Percentiles rank a stretch among this genome's conserved stretches.
These are phyloP conservation scores for Hirsutella minnesotensis DNA, from an alignment of 2,329 filamentous ascomycete species.

Conservation along the genomic window DNA sequence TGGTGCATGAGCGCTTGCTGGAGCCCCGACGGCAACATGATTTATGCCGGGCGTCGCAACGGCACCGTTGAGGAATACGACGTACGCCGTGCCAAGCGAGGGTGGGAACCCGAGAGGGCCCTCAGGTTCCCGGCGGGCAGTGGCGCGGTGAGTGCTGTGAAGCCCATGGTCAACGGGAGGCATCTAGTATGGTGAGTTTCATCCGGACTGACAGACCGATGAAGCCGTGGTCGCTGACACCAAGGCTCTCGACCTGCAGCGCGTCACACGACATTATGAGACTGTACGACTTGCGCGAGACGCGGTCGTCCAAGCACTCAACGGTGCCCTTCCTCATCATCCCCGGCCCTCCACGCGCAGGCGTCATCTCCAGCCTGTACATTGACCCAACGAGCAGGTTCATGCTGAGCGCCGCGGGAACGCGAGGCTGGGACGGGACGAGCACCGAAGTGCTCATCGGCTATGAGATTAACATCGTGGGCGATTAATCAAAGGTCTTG, in stretches of 20 bases:
- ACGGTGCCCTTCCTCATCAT: conserved; percentile 93
- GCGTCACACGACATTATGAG: conserved; percentile 89
- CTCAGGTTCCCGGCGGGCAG: conserved; percentile 85
- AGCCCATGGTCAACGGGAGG: conserved; percentile 83
- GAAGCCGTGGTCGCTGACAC: conserved; percentile 18
- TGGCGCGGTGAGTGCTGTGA: conserved; percentile 77
- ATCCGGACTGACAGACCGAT: too few species aligned
- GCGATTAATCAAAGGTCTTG: not conserved
- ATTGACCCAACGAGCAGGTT: conserved; percentile 80
- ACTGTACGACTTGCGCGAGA: conserved; percentile 74
- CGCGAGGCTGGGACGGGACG: conserved; percentile 86
- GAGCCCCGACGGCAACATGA: conserved; percentile 89
- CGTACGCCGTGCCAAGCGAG: conserved; percentile 58
- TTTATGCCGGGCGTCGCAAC: conserved; percentile 86
- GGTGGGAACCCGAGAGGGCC: conserved; percentile 62
- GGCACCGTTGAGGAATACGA: conserved; percentile 90
- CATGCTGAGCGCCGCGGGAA: conserved; percentile 86
- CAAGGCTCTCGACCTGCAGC: conserved; percentile 26
- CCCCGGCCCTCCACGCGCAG: conserved; percentile 70
- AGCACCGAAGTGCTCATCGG: conserved; percentile 85
- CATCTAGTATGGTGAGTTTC: conserved; percentile 64
- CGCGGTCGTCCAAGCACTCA: conserved; percentile 54
- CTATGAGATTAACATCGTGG: conserved; percentile 61
- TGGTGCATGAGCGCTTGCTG: conserved; percentile 98
- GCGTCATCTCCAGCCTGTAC: conserved; percentile 77